phyloP scores from a whole-genome alignment of 306 rosid species.

The Dicorynia guianensis region DNA sequence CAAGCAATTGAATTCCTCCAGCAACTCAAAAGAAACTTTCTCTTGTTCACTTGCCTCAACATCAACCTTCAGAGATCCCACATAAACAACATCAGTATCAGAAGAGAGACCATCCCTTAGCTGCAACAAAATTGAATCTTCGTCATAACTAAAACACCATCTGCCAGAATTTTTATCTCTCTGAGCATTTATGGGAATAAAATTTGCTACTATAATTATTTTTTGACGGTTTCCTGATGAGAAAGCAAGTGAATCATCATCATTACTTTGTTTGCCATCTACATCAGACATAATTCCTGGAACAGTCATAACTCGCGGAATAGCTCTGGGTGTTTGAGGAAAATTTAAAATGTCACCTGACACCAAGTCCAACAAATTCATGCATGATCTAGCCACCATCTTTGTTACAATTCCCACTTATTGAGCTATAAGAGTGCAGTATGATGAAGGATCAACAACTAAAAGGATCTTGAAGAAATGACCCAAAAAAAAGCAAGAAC shows the following conservation, averaged over 20 bases:
- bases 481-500: slow-evolving; percentile 35
- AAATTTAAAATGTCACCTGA: slow-evolving; percentile 63
- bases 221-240: slow-evolving; percentile 48
- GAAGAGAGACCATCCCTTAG: slow-evolving; percentile 71
- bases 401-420: slow-evolving; percentile 35
- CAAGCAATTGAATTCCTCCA: slow-evolving; percentile 64
- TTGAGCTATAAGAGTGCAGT: slow-evolving; percentile 11
- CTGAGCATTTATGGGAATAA: slow-evolving; percentile 73
- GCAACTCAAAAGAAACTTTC: slow-evolving; percentile 55
- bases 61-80: slow-evolving; percentile 73
- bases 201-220: slow-evolving; percentile 70
- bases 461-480: not conserved
- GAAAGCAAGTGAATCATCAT: slow-evolving; percentile 41
- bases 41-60: slow-evolving; percentile 63
- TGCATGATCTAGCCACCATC: slow-evolving; percentile 69
- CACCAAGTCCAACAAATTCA: slow-evolving; percentile 67
- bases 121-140: slow-evolving; percentile 72
- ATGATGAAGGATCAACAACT: slow-evolving; percentile 31
- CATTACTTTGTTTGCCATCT: slow-evolving; percentile 45
- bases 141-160: slow-evolving; percentile 77
- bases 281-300: slow-evolving; percentile 59
- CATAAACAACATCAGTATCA: slow-evolving; percentile 61
- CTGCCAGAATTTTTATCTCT: slow-evolving; percentile 63
- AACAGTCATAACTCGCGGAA: slow-evolving; percentile 62
- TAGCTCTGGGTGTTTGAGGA: slow-evolving; percentile 63